Evolutionary conservation across 164 flowering plant species (phyloP), one percentile per base, ranked within the genome.

Genomic region (Buxus sempervirens): DNA sequence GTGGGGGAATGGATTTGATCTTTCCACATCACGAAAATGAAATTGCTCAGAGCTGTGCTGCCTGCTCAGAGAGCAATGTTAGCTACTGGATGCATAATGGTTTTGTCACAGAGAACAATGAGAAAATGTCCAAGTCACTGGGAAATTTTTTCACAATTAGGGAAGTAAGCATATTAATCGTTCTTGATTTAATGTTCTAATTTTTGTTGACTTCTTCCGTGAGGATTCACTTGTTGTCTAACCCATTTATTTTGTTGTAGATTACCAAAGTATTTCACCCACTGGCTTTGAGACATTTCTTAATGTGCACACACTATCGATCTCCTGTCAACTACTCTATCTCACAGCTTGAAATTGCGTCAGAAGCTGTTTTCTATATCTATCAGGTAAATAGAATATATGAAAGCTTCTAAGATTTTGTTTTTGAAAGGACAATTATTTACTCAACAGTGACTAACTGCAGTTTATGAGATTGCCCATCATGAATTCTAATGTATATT

Each of bases 1-100:
- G 97, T 67, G 97, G 96, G 69, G 98, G 97, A 62, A 82, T 84
- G 79, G 98, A 95, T 81, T 79, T 95, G 76, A 81, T 86, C 25
- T 95, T 95, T 75, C 98, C 98, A 6, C 98, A 95, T 81, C 98
- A 95, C 80, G 97, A 95, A 77, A 95, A 95, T 81, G 97, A 95
- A 78, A 79, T 90, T 71, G 96, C 96, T 20, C 98, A 91, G 78
- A 90, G 92, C 73, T 83, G 86, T 75, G 97, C 96, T 60, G 92
- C 96, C 10, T 89, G 91, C 84, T 71, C 76, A 60, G 89, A 90
- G 69, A 78, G 91, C 73, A 72, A 75, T 25, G 80, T 95, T 53
- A 77, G 76, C 66, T 91, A 85, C 63, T 92, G 97, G 98, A 72
- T 95, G 80, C 98, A 95, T 73, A 95, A 95, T 81, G 97, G 97